Percentiles rank a stretch among this genome's conserved stretches.
These are phyloP conservation scores for Kazachstania viticola DNA, from an alignment of 805 yeast genomes.

Conservation along the genomic window DNA sequence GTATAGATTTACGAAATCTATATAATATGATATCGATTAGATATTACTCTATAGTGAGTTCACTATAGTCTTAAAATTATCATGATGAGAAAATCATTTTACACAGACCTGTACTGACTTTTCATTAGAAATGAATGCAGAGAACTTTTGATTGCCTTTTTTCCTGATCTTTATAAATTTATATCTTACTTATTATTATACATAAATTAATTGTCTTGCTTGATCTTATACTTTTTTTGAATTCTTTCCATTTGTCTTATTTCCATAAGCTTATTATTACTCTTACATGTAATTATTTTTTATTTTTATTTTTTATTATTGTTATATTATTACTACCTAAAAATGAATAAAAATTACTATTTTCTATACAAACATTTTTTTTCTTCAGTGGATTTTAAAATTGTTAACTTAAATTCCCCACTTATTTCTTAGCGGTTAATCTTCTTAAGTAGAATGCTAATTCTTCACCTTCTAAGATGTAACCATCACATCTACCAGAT, in stretches of 20 bases:
- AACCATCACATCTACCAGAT: slow-evolving; percentile 99
- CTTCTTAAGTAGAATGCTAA: slow-evolving; percentile 99
- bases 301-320: too few relatives aligned
- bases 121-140: slow-evolving; percentile 22
- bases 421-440: slow-evolving; percentile 97
- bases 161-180: background rate
- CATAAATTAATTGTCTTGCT: background rate
- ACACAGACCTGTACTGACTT: slow-evolving; percentile 32
- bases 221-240: too few relatives aligned
- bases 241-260: background rate
- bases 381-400: too few relatives aligned
- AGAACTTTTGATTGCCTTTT: slow-evolving; percentile 70
- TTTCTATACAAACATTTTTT: too few relatives aligned
- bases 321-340: too few relatives aligned
- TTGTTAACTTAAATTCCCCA: too few relatives aligned
- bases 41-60: background rate
- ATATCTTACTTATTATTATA: background rate
- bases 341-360: too few relatives aligned
- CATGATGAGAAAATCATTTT: slow-evolving; percentile 26
- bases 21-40: too few relatives aligned
- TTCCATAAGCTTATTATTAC: background rate
- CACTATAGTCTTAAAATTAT: background rate
- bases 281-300: background rate
- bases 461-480: slow-evolving; percentile 99
- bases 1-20: too few relatives aligned